Evolutionary conservation across 331 rosid genomes (phyloP), one percentile per base, ranked within the genome.

Genomic region (Quercus lobata): DNA sequence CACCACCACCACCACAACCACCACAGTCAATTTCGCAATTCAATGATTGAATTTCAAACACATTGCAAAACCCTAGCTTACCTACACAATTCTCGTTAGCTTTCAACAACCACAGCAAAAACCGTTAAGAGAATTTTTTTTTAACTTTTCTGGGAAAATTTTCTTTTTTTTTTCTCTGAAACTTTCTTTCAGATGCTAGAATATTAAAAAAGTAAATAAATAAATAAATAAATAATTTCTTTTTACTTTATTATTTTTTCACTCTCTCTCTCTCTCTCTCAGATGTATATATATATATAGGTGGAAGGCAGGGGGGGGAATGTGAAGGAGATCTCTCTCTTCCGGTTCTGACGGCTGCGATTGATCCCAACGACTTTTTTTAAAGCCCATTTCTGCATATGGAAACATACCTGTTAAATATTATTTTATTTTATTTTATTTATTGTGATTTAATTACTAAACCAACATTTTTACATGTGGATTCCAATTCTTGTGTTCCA

Each of bases 101-200:
- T 86, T 74, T 75, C 77, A 84, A 86, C 76, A 77, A 73, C 29
- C 81, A 75, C 73, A 72, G 72, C 83, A 69, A 46, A 75, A 53
- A 44, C 52, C 27, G 27, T 76, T 52, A 71, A 35, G 58, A 78
- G 58, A 78, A 74, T 55, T 61, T 75, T 79, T 80, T 30, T 8
- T 17, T 22, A 34, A 17, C 18, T 52, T 84, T 75, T 83, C 73
- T 73, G 37, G 77, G 79, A 57, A 76, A 82, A 78, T 7, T 22
- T 69, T 34, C 10, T 15, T 9, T 46, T 52, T 81, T 63, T 69
- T 52, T n/a, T 18, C 37, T 19, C 25, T 27, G 71, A 44, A 25
- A n/a, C 7, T 14, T 46, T 25, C 58, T 27, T 8, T 27, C 60
- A 21, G 15, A 71, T 25, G 22, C 41, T 7, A 46, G 14, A 35